Base-by-base conservation (phyloP, 2,329 filamentous ascomycete genomes). In the Ascochyta pisi region DNA sequence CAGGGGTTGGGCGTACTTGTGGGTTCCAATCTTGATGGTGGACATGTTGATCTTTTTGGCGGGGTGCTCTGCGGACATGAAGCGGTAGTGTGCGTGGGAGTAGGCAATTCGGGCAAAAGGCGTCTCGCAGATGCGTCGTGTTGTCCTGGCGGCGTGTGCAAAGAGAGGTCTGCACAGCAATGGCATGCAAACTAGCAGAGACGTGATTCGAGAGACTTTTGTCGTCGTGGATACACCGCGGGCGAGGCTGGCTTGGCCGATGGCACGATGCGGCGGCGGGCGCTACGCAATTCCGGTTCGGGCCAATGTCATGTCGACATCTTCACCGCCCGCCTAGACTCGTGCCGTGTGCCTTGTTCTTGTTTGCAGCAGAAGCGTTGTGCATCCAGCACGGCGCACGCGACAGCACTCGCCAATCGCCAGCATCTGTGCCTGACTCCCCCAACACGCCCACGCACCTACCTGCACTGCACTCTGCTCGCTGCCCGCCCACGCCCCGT, bases 1-100 rank as follows among this genome's bases (percentile, higher is more conserved):
- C 19, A 19, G 19, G 3, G 19, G 19, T 19, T 19, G 16, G 31
- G 9, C 2, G 3, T 48, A 83, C 82, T 89, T 97, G 85, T 99
- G 95, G 27, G 95, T 99, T 73, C 93, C 95, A 74, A 97, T 96
- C 66, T 87, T 79, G 77, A 76, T 60, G 80, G 59, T 63, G 60
- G 85, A 82, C 67, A 89, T 91, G 84, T 96, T 96, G 76, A 96
- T 80, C 77, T 91, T 89, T 80, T 98, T 98, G 61, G 88, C 84
- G 66, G 74, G 74, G 65, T 73, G 72, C 60, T 75, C 72, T 41
- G 67, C 62, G 40, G 71, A 61, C 71, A 74, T 75, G 39, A 24
- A 43, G 39, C 39, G 40, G 53, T 15, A 15, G 19, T 44, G 53
- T 22, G 31, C 34, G 24, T 13, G 26, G 33, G 31, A 27, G 24